Conservation (phyloP, 2,329 filamentous ascomycete genomes). For the Chrysoporthe deuterocubensis region DNA sequence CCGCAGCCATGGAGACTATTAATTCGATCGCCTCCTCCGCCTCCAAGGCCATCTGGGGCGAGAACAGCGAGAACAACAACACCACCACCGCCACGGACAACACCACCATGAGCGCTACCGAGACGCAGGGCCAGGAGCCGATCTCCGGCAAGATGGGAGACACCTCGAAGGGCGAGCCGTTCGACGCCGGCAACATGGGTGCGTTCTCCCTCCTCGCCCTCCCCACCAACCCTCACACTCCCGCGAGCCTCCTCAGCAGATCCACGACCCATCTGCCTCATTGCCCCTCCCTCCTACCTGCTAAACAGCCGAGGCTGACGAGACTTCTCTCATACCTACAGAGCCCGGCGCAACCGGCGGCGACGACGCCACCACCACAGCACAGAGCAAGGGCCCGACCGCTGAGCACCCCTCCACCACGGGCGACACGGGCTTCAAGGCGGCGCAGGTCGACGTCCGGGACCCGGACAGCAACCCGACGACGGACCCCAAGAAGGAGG, state of each 20-base stretch:
- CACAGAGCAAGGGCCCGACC: conserved; percentile 28
- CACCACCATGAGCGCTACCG: conserved; percentile 47
- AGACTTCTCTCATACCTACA: not conserved
- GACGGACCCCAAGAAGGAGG: conserved; percentile 36
- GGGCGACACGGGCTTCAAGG: conserved; percentile 33
- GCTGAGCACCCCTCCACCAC: conserved; percentile 37
- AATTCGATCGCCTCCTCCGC: conserved; percentile 58
- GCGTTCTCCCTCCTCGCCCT: conserved; percentile 29
- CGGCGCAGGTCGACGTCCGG: conserved; percentile 47
- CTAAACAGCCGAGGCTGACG: not conserved
- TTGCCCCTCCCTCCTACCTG: not conserved
- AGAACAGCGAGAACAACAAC: conserved; percentile 36
- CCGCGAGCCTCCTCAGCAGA: too few species aligned
- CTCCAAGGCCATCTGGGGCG: conserved; percentile 54
- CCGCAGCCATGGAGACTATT: conserved; percentile 64
- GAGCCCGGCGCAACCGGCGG: conserved; percentile 14
- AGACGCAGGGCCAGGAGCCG: conserved; percentile 59
- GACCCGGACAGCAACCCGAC: conserved; percentile 41
- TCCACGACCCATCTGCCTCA: too few species aligned
- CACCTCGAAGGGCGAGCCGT: conserved; percentile 72
- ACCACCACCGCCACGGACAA: conserved; percentile 38
- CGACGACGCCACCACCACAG: not conserved
- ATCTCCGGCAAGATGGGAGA: conserved; percentile 71
- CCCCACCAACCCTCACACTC: not conserved
- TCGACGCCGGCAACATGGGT: conserved; percentile 77